Percentiles rank a stretch among this genome's conserved stretches.
Evolutionary conservation across 768 basidiomycete genomes (phyloP).

Genomic region (Albatrellus ellisii): DNA sequence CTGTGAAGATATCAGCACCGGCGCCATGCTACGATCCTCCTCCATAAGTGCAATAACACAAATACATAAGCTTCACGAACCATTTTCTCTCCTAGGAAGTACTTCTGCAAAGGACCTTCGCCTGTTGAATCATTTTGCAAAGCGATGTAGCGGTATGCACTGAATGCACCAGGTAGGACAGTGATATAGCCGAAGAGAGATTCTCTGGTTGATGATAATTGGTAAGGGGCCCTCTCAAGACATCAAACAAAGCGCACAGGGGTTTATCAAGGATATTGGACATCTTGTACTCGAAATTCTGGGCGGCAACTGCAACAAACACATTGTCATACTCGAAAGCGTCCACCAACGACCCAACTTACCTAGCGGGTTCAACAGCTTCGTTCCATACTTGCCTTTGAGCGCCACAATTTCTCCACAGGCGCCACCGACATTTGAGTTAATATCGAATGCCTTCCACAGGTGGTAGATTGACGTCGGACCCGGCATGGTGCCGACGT

Average conservation of each 20-base stretch:
- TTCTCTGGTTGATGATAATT: slow-evolving; percentile 29
- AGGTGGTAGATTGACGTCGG: slow-evolving; percentile 84
- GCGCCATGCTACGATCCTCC: slow-evolving; percentile 54
- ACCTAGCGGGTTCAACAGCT: slow-evolving; percentile 68
- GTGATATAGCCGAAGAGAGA: slow-evolving; percentile 90
- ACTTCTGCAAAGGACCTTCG: slow-evolving; percentile 85
- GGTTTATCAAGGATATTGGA: slow-evolving; percentile 90
- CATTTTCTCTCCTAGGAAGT: slow-evolving; percentile 96
- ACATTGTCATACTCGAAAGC: neutral
- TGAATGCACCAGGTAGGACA: slow-evolving; percentile 87
- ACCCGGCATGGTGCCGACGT: slow-evolving; percentile 79
- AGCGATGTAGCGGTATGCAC: slow-evolving; percentile 84
- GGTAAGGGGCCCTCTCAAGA: slow-evolving; percentile 1
- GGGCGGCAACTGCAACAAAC: slow-evolving; percentile 52
- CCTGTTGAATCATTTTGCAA: slow-evolving; percentile 76
- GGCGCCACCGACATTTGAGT: slow-evolving; percentile 82
- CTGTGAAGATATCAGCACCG: slow-evolving; percentile 84
- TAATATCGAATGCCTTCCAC: slow-evolving; percentile 92
- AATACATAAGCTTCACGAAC: slow-evolving; percentile 21
- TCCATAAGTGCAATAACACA: neutral
- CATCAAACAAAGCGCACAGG: slow-evolving; percentile 23
- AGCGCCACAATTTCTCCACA: slow-evolving; percentile 94
- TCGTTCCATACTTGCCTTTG: slow-evolving; percentile 71
- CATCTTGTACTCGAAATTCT: slow-evolving; percentile 95
- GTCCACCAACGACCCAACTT: neutral